phyloP scores from a whole-genome alignment of 2,329 filamentous ascomycete species.

The Aschersonia sp. region DNA sequence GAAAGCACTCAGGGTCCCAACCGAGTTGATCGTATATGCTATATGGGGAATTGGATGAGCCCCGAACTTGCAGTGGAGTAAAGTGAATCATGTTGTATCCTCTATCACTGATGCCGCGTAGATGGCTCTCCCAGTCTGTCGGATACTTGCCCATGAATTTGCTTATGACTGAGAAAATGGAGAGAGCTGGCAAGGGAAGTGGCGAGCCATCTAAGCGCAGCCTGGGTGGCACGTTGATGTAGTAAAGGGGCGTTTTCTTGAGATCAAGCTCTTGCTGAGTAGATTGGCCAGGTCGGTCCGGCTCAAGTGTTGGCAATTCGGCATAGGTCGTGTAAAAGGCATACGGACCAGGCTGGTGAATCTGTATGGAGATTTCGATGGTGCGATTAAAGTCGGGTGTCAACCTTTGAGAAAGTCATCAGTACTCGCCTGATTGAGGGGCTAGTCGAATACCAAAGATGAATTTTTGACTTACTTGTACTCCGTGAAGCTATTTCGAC shows the following conservation, averaged over 20 bases:
- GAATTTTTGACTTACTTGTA: constrained; percentile 55
- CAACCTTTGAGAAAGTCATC: constrained; percentile 38
- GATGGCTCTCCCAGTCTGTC: constrained; percentile 76
- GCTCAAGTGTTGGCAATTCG: constrained; percentile 56
- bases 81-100: constrained; percentile 99
- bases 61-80: constrained; percentile 80
- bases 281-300: constrained; percentile 10
- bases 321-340: constrained; percentile 90
- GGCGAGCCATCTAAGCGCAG: constrained; percentile 59
- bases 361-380: constrained; percentile 78
- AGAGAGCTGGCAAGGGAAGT: constrained; percentile 74
- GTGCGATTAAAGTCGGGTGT: constrained; percentile 85
- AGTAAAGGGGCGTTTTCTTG: constrained; percentile 65
- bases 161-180: constrained; percentile 85
- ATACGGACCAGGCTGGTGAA: constrained; percentile 74
- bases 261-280: constrained; percentile 24
- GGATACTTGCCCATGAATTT: constrained; percentile 97
- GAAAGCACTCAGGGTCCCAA: constrained; percentile 75
- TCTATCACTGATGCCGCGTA: constrained; percentile 74
- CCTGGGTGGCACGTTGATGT: constrained; percentile 83
- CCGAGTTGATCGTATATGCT: constrained; percentile 85
- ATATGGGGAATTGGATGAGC: constrained; percentile 89
- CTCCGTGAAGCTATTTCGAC: constrained; percentile 67
- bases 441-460: not conserved
- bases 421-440: not conserved